phyloP scores from a whole-genome alignment of 768 basidiomycete genomes.

The Lentinula guzmanii region DNA sequence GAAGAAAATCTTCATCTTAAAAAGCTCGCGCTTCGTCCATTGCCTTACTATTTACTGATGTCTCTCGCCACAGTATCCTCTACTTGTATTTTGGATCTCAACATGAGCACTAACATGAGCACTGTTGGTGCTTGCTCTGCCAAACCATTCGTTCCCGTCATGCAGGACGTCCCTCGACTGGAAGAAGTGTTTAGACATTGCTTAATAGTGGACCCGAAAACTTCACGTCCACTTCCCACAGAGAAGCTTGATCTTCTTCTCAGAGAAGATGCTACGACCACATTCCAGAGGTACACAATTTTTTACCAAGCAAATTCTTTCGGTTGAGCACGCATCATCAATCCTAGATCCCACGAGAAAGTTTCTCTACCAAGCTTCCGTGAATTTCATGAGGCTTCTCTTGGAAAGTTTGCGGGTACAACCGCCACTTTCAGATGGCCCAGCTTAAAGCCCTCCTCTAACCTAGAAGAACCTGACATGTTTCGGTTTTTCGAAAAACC shows the following conservation, averaged over 20 bases:
- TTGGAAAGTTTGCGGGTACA: slow-evolving; percentile 36
- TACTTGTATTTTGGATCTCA: not conserved
- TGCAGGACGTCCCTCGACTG: not conserved
- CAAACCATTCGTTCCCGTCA: not conserved
- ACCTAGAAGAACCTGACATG: not conserved
- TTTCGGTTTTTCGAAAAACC: not conserved
- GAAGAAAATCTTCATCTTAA: not conserved
- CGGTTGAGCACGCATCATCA: not conserved
- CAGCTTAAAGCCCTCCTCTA: slow-evolving; percentile 35
- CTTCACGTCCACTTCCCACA: not conserved
- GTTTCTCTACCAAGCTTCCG: slow-evolving; percentile 1
- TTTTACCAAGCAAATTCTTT: not conserved
- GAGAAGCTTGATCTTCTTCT: not conserved
- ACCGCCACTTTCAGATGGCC: slow-evolving; percentile 45
- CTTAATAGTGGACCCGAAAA: not conserved
- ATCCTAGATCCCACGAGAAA: not conserved
- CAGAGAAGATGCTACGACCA: not conserved
- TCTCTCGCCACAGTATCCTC: not conserved
- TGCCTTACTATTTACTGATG: not conserved
- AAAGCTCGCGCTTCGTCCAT: not conserved
- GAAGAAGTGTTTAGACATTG: not conserved
- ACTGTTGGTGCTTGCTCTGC: not conserved
- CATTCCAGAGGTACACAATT: not conserved
- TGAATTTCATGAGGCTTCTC: slow-evolving; percentile 13
- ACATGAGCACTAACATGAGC: not conserved